Conservation (phyloP, 2,329 filamentous ascomycete species). For the Colletotrichum eremochloae region DNA sequence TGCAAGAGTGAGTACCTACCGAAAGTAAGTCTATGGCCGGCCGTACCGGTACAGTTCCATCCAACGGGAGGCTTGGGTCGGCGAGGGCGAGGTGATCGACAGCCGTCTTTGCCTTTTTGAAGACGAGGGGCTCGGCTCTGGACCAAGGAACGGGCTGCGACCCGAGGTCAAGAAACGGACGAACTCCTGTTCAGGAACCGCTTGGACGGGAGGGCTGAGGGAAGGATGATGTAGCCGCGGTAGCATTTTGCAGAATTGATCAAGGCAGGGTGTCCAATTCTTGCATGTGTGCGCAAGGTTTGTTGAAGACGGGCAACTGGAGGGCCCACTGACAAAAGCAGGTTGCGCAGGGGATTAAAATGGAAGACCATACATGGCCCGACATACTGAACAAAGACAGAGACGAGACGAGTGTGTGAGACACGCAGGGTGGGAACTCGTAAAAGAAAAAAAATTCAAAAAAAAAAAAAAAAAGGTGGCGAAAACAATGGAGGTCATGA, state of each 20-base stretch:
- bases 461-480: background rate
- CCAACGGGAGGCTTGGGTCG: slow-evolving; percentile 29
- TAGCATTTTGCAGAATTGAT: slow-evolving; percentile 17
- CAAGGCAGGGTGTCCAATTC: slow-evolving; percentile 10
- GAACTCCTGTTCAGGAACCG: slow-evolving; percentile 15
- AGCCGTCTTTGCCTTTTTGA: slow-evolving; percentile 36
- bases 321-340: slow-evolving; percentile 33
- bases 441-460: background rate
- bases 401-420: background rate
- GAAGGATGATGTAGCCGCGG: slow-evolving; percentile 34
- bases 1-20: background rate
- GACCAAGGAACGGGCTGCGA: slow-evolving; percentile 25
- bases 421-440: slow-evolving; percentile 1
- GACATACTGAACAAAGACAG: slow-evolving; percentile 1
- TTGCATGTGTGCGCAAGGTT: background rate
- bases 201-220: slow-evolving; percentile 17
- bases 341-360: slow-evolving; percentile 13
- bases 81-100: slow-evolving; percentile 34
- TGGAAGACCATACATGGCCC: background rate
- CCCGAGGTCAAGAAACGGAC: slow-evolving; percentile 27
- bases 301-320: slow-evolving; percentile 2
- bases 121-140: slow-evolving; percentile 15
- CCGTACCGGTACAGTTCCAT: slow-evolving; percentile 28
- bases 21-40: background rate
- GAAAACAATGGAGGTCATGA: background rate